Percentiles rank a stretch among this genome's conserved stretches.
Evolutionary conservation across 1,284 basidiomycete genomes (phyloP).

Genomic region (Trichosporon sp.): DNA sequence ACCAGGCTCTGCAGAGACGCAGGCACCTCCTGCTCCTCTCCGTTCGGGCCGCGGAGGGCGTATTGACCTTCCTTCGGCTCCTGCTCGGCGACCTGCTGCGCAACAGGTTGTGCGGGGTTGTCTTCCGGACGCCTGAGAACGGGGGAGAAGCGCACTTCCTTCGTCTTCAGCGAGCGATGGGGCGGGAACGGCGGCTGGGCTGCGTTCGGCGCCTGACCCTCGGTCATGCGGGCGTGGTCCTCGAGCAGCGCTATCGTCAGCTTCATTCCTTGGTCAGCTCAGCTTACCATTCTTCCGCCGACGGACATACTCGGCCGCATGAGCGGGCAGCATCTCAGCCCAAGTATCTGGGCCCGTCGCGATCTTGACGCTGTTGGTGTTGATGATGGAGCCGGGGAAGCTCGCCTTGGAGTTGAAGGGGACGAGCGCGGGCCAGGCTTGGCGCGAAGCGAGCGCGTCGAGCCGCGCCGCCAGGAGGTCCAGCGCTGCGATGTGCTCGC

Average conservation of each 20-base stretch:
- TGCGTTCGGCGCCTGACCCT: slow-evolving; percentile 27
- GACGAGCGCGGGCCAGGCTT: slow-evolving; percentile 40
- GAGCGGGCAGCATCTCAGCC: slow-evolving; percentile 49
- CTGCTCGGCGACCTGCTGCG: background rate
- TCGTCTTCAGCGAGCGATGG: slow-evolving; percentile 13
- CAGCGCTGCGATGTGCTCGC: slow-evolving; percentile 40
- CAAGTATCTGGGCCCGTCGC: slow-evolving; percentile 43
- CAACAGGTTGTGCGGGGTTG: background rate
- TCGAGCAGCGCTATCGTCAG: slow-evolving; percentile 34
- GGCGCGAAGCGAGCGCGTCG: slow-evolving; percentile 31
- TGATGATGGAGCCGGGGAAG: slow-evolving; percentile 40
- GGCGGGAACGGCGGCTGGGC: background rate
- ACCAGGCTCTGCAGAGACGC: slow-evolving; percentile 30
- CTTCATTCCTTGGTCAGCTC: background rate
- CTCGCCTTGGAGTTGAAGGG: slow-evolving; percentile 47
- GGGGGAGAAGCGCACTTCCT: slow-evolving; percentile 21
- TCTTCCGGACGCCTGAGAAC: background rate
- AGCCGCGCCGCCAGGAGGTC: slow-evolving; percentile 41
- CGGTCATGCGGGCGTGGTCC: slow-evolving; percentile 35
- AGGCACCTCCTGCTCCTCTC: slow-evolving; percentile 23
- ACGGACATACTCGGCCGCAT: slow-evolving; percentile 44
- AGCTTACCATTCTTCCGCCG: slow-evolving; percentile 42
- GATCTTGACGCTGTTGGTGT: slow-evolving; percentile 48
- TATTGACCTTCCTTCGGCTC: background rate
- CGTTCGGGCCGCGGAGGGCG: slow-evolving; percentile 1